These are phyloP conservation scores for Onygenales sp. DNA, from an alignment of 2,329 filamentous ascomycete species.

Conservation along the genomic window DNA sequence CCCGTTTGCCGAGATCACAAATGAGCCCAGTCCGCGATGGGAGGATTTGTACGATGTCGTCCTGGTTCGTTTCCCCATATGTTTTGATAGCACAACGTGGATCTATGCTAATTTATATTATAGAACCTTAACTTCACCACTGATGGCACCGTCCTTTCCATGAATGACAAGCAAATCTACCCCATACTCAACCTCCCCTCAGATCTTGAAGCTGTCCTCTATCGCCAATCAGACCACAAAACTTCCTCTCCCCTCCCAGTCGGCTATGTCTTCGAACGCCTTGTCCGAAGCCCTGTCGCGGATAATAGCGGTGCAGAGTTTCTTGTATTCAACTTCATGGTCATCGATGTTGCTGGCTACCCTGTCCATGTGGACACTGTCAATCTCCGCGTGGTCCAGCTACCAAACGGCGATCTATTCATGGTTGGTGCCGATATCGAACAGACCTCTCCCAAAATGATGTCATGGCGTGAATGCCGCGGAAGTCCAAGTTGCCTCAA, in stretches of 20 bases:
- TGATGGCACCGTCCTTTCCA: conserved; percentile 24
- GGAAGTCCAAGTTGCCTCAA: conserved; percentile 30
- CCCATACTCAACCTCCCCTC: conserved; percentile 22
- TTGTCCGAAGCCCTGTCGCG: conserved; percentile 19
- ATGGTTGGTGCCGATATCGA: conserved; percentile 31
- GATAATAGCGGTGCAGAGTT: conserved; percentile 25
- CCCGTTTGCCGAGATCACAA: conserved; percentile 24
- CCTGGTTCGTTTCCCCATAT: conserved; percentile 21
- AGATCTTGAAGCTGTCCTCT: conserved; percentile 25
- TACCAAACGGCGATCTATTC: conserved; percentile 24
- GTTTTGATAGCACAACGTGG: neutral
- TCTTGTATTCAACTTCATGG: conserved; percentile 34
- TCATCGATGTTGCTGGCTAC: conserved; percentile 32
- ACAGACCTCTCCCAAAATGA: conserved; percentile 18
- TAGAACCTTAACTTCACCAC: conserved; percentile 29
- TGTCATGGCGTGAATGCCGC: conserved; percentile 35
- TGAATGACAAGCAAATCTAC: conserved; percentile 32
- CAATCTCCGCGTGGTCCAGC: conserved; percentile 29
- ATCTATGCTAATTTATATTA: neutral
- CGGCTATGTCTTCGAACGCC: conserved; percentile 35
- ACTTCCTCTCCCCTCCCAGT: conserved; percentile 28
- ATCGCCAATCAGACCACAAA: conserved; percentile 25
- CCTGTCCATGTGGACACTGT: conserved; percentile 37
- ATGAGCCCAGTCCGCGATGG: conserved; percentile 22
- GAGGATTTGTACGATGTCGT: conserved; percentile 25